Evolutionary conservation across 345 rosid genomes (phyloP).

Genomic region (Geranium brycei): DNA sequence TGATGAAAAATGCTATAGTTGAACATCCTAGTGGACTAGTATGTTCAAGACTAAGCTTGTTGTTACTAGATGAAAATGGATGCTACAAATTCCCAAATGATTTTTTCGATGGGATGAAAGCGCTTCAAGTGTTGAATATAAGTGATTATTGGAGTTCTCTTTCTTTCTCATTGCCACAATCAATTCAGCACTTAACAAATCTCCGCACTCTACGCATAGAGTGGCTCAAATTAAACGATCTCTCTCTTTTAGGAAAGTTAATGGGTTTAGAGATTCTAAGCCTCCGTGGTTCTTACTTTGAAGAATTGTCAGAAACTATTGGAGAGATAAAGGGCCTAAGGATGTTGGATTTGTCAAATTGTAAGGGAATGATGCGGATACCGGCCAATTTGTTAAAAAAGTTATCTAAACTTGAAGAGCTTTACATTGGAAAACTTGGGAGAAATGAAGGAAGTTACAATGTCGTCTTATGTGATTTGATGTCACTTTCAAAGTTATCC

Average conservation of each 20-base stretch:
- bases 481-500: too few species aligned
- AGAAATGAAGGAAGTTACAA: too few species aligned
- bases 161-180: too few species aligned
- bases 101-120: too few species aligned
- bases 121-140: too few species aligned
- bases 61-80: too few species aligned
- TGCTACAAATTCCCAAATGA: too few species aligned
- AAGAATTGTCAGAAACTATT: conserved; percentile 2
- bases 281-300: background rate
- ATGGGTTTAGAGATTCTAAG: conserved; percentile 8
- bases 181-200: background rate
- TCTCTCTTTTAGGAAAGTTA: background rate
- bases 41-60: too few species aligned
- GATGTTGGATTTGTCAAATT: conserved; percentile 5
- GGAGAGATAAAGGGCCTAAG: conserved; percentile 2
- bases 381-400: background rate
- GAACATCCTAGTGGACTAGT: too few species aligned
- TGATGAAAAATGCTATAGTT: too few species aligned
- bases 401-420: conserved; percentile 1
- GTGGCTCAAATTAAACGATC: background rate
- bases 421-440: background rate
- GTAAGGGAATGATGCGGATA: background rate
- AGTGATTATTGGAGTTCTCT: too few species aligned
- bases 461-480: too few species aligned
- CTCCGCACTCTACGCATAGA: background rate